Percentiles rank a stretch among this genome's conserved stretches.
These are phyloP conservation scores for Carex pumila DNA, from an alignment of 176 grass and related monocot species.

Conservation along the genomic window DNA sequence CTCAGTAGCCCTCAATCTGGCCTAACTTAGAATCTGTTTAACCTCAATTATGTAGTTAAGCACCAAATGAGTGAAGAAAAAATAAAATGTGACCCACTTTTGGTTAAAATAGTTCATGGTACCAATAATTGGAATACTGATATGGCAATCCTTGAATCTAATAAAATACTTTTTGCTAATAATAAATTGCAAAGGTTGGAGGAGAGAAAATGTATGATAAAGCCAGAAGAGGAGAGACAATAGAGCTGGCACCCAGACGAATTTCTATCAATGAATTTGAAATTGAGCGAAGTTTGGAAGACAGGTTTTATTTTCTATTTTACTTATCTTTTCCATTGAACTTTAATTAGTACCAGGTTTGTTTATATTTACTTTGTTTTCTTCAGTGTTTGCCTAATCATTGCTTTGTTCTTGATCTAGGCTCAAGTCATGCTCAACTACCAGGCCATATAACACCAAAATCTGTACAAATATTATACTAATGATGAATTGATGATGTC, in stretches of 20 bases:
- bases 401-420: neutral
- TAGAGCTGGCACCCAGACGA: slow-evolving; percentile 77
- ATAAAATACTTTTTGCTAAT: neutral
- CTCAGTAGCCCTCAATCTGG: neutral
- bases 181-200: slow-evolving; percentile 46
- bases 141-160: neutral
- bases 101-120: neutral
- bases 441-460: neutral
- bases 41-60: neutral
- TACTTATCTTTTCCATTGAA: neutral
- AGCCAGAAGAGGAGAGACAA: slow-evolving; percentile 82
- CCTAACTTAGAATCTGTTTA: slow-evolving; percentile 2
- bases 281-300: slow-evolving; percentile 87
- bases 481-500: no score
- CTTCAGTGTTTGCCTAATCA: neutral
- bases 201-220: slow-evolving; percentile 98
- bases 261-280: slow-evolving; percentile 87
- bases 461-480: neutral
- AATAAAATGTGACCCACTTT: neutral
- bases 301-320: slow-evolving; percentile 47
- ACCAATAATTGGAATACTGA: neutral
- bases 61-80: neutral
- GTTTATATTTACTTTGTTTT: neutral
- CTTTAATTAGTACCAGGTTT: neutral
- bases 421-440: neutral